phyloP scores from a whole-genome alignment of 441 rosid species.

The Populus hybrid region DNA sequence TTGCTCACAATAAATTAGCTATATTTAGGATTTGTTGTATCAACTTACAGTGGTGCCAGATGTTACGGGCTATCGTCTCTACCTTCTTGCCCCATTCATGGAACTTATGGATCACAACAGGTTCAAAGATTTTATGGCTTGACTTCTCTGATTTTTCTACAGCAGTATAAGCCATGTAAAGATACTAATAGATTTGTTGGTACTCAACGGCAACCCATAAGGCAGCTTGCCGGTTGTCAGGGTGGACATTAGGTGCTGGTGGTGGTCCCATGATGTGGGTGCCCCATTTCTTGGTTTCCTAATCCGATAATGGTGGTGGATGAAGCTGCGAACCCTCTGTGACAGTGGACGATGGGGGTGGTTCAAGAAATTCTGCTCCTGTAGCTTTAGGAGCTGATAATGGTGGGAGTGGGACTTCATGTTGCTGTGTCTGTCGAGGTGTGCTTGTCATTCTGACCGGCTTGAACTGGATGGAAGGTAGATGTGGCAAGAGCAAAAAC shows the following conservation, averaged over 20 bases:
- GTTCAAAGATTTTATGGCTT: constrained; percentile 51
- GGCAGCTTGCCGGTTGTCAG: constrained; percentile 80
- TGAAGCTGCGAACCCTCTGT: neutral
- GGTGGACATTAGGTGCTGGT: constrained; percentile 65
- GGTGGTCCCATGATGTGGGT: constrained; percentile 80
- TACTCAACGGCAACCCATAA: constrained; percentile 56
- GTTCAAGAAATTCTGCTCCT: neutral
- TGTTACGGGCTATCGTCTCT: constrained; percentile 66
- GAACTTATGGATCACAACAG: constrained; percentile 55
- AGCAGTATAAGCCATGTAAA: constrained; percentile 60
- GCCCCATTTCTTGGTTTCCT: constrained; percentile 24
- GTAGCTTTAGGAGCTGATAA: neutral
- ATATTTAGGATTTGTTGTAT: neutral
- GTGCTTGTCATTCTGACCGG: neutral
- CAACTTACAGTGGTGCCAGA: constrained; percentile 78
- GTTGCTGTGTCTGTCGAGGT: neutral
- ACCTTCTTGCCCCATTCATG: constrained; percentile 31
- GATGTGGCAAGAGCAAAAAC: neutral
- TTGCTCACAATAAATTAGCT: neutral
- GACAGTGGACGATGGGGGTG: neutral
- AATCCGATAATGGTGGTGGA: constrained; percentile 30
- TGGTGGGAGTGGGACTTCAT: neutral
- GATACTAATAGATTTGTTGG: constrained; percentile 45
- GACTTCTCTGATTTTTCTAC: constrained; percentile 55
- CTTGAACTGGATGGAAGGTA: neutral